These are phyloP conservation scores for Trichosporon sp. DNA, from an alignment of 1,284 basidiomycete genomes.

Conservation along the genomic window DNA sequence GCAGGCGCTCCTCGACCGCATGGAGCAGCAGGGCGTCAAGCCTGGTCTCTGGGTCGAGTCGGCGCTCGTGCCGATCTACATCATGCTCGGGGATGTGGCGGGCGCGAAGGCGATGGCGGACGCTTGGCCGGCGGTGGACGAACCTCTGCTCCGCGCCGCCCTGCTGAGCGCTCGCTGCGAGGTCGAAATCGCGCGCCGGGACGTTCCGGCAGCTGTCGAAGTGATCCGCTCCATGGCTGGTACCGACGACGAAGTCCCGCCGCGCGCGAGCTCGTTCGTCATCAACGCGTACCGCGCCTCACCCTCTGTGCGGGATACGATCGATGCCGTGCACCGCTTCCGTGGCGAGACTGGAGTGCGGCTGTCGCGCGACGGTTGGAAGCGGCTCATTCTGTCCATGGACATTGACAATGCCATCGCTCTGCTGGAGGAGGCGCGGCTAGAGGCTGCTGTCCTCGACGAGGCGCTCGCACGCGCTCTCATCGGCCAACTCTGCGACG, in stretches of 20 bases:
- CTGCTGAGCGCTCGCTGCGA: not conserved
- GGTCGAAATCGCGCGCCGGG: conserved; percentile 16
- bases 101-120: conserved; percentile 11
- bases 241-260: not conserved
- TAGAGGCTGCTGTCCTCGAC: conserved; percentile 8
- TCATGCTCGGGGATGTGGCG: conserved; percentile 13
- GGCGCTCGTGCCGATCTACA: conserved; percentile 17
- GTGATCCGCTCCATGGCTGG: not conserved
- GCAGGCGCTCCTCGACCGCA: not conserved
- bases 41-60: conserved; percentile 15
- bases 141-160: not conserved
- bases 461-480: conserved; percentile 19
- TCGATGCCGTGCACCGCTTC: not conserved
- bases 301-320: not conserved
- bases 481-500: conserved; percentile 21
- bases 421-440: not conserved
- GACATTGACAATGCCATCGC: not conserved
- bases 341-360: not conserved
- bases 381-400: not conserved
- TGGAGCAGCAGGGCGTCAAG: conserved; percentile 3
- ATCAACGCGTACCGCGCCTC: not conserved
- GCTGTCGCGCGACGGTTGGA: not conserved
- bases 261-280: not conserved
- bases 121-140: conserved; percentile 1
- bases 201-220: conserved; percentile 9